These are phyloP conservation scores for Ceratobasidium sp. DNA, from an alignment of 1,284 basidiomycete genomes.

Conservation along the genomic window DNA sequence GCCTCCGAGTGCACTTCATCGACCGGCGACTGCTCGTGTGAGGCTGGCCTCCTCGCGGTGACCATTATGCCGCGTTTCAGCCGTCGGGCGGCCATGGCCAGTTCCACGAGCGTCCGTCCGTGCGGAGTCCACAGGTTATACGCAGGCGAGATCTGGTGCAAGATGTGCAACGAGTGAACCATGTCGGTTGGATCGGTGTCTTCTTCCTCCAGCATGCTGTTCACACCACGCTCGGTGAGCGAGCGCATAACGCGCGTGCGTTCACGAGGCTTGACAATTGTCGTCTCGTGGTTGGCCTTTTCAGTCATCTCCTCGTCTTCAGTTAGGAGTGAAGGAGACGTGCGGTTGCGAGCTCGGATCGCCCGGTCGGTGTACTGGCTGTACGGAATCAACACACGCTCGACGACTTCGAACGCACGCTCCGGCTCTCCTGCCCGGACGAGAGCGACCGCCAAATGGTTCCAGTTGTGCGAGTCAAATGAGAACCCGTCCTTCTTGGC, in stretches of 20 bases:
- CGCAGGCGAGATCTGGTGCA: slow-evolving; percentile 72
- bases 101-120: slow-evolving; percentile 61
- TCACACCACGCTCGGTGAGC: slow-evolving; percentile 39
- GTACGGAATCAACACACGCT: slow-evolving; percentile 80
- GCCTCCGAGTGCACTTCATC: slow-evolving; percentile 33
- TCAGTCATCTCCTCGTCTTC: slow-evolving; percentile 2
- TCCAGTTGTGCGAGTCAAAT: slow-evolving; percentile 95
- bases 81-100: slow-evolving; percentile 30
- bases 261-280: slow-evolving; percentile 38
- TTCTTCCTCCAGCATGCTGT: slow-evolving; percentile 32
- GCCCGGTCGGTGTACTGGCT: slow-evolving; percentile 53
- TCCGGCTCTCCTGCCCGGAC: slow-evolving; percentile 83
- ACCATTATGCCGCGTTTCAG: slow-evolving; percentile 43
- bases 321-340: slow-evolving; percentile 30
- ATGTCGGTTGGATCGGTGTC: slow-evolving; percentile 56
- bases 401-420: slow-evolving; percentile 86
- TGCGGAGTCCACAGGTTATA: slow-evolving; percentile 79
- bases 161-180: slow-evolving; percentile 69
- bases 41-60: slow-evolving; percentile 26
- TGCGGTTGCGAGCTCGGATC: slow-evolving; percentile 30
- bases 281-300: slow-evolving; percentile 1
- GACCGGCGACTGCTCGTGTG: slow-evolving; percentile 17
- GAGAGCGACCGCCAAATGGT: slow-evolving; percentile 82
- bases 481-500: slow-evolving; percentile 78
- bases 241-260: slow-evolving; percentile 41